Conservation (phyloP, 495 filamentous ascomycete genomes). For the Aspergillus indologenus region DNA sequence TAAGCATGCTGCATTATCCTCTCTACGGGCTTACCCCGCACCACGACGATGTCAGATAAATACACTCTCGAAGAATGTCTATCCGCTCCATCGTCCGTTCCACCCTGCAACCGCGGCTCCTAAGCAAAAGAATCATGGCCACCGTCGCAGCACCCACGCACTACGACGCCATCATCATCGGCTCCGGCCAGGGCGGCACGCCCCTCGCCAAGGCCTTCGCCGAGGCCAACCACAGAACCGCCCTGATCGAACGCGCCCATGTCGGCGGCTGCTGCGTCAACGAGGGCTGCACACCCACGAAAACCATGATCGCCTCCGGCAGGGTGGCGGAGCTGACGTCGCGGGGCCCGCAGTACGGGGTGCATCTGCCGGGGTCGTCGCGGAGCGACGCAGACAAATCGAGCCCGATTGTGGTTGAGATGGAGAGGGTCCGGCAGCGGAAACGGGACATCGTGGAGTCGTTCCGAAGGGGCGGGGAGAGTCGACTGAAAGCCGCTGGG, state of each 20-base stretch:
- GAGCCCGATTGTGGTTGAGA: constrained; percentile 33
- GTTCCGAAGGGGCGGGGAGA: constrained; percentile 45
- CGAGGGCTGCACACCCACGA: constrained; percentile 55
- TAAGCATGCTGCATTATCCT: too few species aligned
- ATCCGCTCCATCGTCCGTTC: background rate
- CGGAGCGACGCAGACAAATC: background rate
- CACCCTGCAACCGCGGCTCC: background rate
- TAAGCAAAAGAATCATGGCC: background rate
- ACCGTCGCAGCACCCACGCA: constrained; percentile 22
- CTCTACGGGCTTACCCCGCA: background rate
- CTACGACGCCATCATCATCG: constrained; percentile 45
- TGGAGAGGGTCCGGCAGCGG: constrained; percentile 45
- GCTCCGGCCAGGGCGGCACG: constrained; percentile 49
- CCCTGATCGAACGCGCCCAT: constrained; percentile 43
- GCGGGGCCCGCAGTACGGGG: constrained; percentile 44
- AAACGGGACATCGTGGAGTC: constrained; percentile 52
- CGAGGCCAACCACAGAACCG: constrained; percentile 35
- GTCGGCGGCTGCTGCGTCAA: constrained; percentile 52
- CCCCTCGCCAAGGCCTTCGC: constrained; percentile 45
- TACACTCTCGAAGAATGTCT: background rate
- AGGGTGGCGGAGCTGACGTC: constrained; percentile 42
- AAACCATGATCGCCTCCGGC: constrained; percentile 50
- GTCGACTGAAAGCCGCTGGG: constrained; percentile 30
- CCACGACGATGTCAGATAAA: background rate
- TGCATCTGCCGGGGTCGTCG: constrained; percentile 26